A percentile compares a stretch with the other conserved stretches of the same genome.
Conservation (phyloP, 2,329 filamentous ascomycete species). For the Didymellaceae sp. region DNA sequence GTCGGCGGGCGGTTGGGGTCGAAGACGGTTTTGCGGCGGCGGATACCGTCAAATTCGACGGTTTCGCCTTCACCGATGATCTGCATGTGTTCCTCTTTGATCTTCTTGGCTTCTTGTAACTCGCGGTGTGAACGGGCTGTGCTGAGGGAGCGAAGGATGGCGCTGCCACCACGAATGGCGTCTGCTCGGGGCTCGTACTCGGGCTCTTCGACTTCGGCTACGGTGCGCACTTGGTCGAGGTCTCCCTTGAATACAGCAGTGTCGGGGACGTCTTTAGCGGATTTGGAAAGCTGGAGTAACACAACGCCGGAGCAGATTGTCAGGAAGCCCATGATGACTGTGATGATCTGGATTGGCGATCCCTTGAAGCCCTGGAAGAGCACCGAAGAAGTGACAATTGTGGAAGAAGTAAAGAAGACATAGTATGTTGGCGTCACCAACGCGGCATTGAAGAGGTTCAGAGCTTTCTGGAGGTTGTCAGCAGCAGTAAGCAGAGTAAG, state of each 20-base stretch:
- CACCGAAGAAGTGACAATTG: slow-evolving; percentile 91
- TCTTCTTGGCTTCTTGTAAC: slow-evolving; percentile 75
- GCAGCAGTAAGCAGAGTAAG: slow-evolving; percentile 3
- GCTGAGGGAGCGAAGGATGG: slow-evolving; percentile 85
- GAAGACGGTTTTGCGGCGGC: slow-evolving; percentile 70
- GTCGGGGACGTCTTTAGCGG: slow-evolving; percentile 95
- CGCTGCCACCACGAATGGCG: slow-evolving; percentile 88
- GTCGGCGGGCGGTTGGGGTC: slow-evolving; percentile 49
- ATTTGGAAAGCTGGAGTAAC: slow-evolving; percentile 94
- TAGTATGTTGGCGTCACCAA: slow-evolving; percentile 98
- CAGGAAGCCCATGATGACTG: slow-evolving; percentile 90
- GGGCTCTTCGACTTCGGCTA: slow-evolving; percentile 93
- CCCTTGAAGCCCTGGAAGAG: slow-evolving; percentile 95
- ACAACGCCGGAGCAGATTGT: slow-evolving; percentile 94
- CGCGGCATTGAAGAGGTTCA: slow-evolving; percentile 96
- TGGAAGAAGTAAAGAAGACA: slow-evolving; percentile 95
- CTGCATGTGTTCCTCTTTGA: slow-evolving; percentile 82
- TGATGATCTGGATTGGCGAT: slow-evolving; percentile 77
- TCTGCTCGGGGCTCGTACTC: slow-evolving; percentile 96
- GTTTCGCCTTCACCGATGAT: slow-evolving; percentile 79
- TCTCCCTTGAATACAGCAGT: slow-evolving; percentile 90
- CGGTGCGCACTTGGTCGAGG: slow-evolving; percentile 91
- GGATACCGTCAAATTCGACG: slow-evolving; percentile 90
- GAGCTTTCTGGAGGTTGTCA: slow-evolving; percentile 79
- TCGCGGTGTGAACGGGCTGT: slow-evolving; percentile 78